These are phyloP conservation scores for Achlya hypogyna DNA, from an alignment of 352 stramenopile genomes.

Conservation along the genomic window DNA sequence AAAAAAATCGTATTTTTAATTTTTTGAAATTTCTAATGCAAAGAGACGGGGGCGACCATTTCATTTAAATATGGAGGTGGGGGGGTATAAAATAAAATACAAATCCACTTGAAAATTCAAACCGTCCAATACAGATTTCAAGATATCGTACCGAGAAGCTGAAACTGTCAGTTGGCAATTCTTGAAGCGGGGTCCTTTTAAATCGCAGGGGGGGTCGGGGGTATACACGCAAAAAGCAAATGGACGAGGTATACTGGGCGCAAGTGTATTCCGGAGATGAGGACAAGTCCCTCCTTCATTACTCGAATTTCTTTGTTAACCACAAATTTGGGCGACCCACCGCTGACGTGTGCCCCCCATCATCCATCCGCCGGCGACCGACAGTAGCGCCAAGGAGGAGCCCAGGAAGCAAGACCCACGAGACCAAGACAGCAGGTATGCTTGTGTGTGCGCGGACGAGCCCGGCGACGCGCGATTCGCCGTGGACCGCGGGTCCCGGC, in stretches of 20 bases:
- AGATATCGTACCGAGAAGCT: slow-evolving; percentile 6
- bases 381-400: not conserved
- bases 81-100: too few species aligned
- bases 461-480: too few species aligned
- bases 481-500: too few species aligned
- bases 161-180: slow-evolving; percentile 16
- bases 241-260: slow-evolving; percentile 2
- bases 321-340: slow-evolving; percentile 16
- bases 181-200: slow-evolving; percentile 1
- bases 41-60: not conserved
- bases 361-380: not conserved
- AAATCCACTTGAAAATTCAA: slow-evolving; percentile 3
- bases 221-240: not conserved
- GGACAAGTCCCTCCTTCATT: slow-evolving; percentile 18
- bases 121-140: slow-evolving; percentile 13
- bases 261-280: not conserved
- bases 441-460: not conserved
- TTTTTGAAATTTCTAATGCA: not conserved
- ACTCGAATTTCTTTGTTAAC: slow-evolving; percentile 22
- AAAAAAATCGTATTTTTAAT: not conserved
- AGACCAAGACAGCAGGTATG: too few species aligned
- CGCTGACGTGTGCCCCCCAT: not conserved
- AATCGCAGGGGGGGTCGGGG: not conserved
- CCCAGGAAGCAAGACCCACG: too few species aligned
- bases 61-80: too few species aligned